Evolutionary conservation across 1,284 basidiomycete species (phyloP).

Genomic region (Papiliotrema fonsecae): DNA sequence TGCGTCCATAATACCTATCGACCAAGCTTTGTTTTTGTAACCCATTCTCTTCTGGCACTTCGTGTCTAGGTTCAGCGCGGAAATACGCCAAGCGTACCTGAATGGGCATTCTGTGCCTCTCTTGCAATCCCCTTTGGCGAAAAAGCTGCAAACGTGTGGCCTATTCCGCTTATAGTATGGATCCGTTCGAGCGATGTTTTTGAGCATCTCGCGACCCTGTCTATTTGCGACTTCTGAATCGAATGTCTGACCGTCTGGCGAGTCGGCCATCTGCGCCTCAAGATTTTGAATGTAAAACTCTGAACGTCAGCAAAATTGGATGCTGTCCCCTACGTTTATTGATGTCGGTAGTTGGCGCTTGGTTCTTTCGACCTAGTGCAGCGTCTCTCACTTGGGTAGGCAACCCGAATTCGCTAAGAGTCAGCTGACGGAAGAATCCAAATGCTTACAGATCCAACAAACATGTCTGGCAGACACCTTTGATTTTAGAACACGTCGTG

Average conservation of each 20-base stretch:
- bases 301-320: conserved; percentile 13
- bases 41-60: conserved; percentile 75
- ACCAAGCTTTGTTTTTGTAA: conserved; percentile 86
- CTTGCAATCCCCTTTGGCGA: conserved; percentile 88
- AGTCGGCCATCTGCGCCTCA: conserved; percentile 58
- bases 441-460: conserved; percentile 67
- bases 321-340: conserved; percentile 57
- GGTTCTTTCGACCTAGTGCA: conserved; percentile 77
- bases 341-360: conserved; percentile 91
- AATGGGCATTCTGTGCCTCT: conserved; percentile 91
- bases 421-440: conserved; percentile 1
- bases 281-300: conserved; percentile 98
- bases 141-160: conserved; percentile 93
- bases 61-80: conserved; percentile 59
- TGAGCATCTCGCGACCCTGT: conserved; percentile 91
- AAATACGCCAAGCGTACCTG: conserved; percentile 50
- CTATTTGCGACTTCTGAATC: conserved; percentile 65
- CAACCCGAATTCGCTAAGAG: conserved; percentile 72
- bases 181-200: conserved; percentile 85
- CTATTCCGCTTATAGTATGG: conserved; percentile 96
- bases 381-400: conserved; percentile 97
- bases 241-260: conserved; percentile 46
- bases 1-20: conserved; percentile 83
- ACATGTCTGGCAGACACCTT: conserved; percentile 98
- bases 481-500: conserved; percentile 97